Evolutionary conservation across 108 stramenopile genomes (phyloP).

Genomic region (Cylindrotheca closterium): DNA sequence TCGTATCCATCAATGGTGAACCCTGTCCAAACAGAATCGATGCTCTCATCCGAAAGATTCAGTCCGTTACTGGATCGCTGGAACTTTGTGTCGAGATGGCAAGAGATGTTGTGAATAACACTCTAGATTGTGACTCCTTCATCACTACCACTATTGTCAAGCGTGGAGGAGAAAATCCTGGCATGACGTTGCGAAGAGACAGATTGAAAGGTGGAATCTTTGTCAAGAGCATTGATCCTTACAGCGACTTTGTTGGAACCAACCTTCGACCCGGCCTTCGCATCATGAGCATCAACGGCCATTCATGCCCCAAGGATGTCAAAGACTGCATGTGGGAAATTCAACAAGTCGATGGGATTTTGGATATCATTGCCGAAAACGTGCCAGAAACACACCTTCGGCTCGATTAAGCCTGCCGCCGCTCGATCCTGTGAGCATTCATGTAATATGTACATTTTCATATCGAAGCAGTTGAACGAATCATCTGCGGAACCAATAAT

Average conservation of each 20-base stretch:
- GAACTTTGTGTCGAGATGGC: background rate
- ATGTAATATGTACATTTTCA: background rate
- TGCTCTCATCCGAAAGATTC: constrained; percentile 7
- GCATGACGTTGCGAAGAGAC: background rate
- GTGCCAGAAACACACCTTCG: background rate
- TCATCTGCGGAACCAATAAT: background rate
- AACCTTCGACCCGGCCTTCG: background rate
- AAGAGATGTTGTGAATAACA: background rate
- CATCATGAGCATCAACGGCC: background rate
- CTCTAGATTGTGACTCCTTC: background rate
- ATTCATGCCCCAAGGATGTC: background rate
- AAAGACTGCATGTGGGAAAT: background rate
- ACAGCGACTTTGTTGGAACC: background rate
- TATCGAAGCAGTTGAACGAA: background rate
- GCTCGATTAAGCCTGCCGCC: background rate
- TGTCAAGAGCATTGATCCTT: background rate
- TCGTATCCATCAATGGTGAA: constrained; percentile 17
- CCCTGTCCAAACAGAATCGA: background rate
- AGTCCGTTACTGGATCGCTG: background rate
- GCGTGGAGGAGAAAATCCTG: background rate
- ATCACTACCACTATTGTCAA: background rate
- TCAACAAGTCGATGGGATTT: background rate
- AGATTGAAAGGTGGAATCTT: background rate
- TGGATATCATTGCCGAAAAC: background rate
- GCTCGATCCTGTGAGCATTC: background rate